Conservation (phyloP, 345 rosid species). For the Trapa incisa region DNA sequence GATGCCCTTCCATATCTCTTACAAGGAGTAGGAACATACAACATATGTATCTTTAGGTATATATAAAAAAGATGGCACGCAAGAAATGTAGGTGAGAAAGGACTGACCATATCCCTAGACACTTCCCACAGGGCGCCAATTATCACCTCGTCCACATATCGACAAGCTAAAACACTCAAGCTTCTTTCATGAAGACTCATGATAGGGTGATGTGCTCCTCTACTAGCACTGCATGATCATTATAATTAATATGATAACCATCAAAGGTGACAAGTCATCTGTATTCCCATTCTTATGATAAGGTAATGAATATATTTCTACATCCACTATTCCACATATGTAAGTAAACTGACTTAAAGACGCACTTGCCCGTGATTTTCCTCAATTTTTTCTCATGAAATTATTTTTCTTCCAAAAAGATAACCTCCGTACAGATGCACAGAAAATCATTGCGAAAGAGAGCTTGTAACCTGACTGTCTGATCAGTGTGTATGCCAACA, state of each 20-base stretch:
- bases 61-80: not conserved
- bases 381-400: not conserved
- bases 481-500: conserved; percentile 65
- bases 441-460: conserved; percentile 1
- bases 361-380: not conserved
- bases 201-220: conserved; percentile 64
- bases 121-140: conserved; percentile 72
- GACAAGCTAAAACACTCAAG: conserved; percentile 64
- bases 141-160: conserved; percentile 69
- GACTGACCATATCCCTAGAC: conserved; percentile 57
- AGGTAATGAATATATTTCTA: not conserved
- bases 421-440: not conserved
- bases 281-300: not conserved
- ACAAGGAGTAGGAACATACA: not conserved
- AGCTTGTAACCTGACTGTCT: conserved; percentile 39
- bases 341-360: not conserved
- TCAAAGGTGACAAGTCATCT: not conserved
- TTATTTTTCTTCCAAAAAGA: not conserved
- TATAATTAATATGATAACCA: not conserved
- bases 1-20: not conserved
- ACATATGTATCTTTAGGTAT: not conserved
- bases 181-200: conserved; percentile 83
- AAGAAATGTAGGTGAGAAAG: not conserved
- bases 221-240: conserved; percentile 31
- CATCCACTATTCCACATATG: not conserved